Evolutionary conservation across 2,329 filamentous ascomycete species (phyloP), one percentile per base, ranked within the genome.

Genomic region (Colletotrichum orchidophilum): DNA sequence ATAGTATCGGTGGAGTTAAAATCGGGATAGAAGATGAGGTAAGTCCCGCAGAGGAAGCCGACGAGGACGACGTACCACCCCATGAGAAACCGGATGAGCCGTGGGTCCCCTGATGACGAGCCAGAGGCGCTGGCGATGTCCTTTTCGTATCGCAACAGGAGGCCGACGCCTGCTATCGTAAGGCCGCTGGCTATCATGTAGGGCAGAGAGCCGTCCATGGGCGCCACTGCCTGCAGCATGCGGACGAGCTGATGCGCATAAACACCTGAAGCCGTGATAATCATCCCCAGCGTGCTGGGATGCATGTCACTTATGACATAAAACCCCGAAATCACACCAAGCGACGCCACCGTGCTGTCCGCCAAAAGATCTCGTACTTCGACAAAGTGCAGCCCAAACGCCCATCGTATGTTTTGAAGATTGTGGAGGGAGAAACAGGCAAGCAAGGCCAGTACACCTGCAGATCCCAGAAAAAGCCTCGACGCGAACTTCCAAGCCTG

Each of bases 371-470:
- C 79, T 8, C 77, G 70, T 1, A 77, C 53, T 3, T 75, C 77
- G 5, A 80, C 74, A 35, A 72, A 73, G 31, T 75, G 73, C 13
- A 81, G 77, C 1, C 73, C 67, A n/a, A 82, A 57, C 18, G 79
- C 79, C 75, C 78, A 77, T n/a, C 75, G 62, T 12, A 77, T 74
- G 62, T 79, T 78, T 27, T 70, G 68, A 33, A 61, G 67, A 52
- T 79, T 76, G n/a, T 78, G 63, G 21, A 72, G 77, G 9, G 78
- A 77, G 75, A 77, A 79, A 13, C 76, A 39, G n/a, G 75, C 75
- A 33, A 80, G 50, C 54, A 80, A 73, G 18, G 70, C 27, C 33
- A 81, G 50, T 1, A 74, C 27, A 52, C 71, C 73, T 29, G 77
- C 75, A 15, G 76, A 76, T 7, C 74, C 70, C 64, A 79, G 61